Percentiles rank a stretch among this genome's conserved stretches.
phyloP scores from a whole-genome alignment of 1,139 yeast genomes.

The Blastobotrys malaysiensis region DNA sequence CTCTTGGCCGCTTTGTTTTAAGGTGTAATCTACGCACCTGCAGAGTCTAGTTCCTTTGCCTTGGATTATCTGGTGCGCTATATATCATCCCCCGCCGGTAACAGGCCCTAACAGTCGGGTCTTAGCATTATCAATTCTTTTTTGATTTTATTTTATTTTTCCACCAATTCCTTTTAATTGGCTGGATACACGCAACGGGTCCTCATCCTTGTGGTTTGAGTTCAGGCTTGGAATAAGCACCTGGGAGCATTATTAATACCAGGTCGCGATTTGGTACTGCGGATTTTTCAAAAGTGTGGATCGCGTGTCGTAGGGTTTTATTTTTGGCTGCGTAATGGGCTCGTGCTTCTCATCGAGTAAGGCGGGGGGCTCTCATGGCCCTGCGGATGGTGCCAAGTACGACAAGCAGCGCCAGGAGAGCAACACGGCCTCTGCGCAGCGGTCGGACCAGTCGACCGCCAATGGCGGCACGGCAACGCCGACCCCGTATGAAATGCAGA shows the following conservation, averaged over 20 bases:
- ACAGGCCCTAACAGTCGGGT: not conserved
- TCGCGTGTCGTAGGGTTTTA: too few species aligned
- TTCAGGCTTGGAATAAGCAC: too few species aligned
- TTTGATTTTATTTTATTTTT: not conserved
- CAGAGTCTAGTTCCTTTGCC: not conserved
- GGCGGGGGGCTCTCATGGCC: not conserved
- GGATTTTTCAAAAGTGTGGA: not conserved
- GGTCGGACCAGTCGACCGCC: not conserved
- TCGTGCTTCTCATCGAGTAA: constrained; percentile 13
- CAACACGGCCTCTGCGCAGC: not conserved
- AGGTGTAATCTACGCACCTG: not conserved
- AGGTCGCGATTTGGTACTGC: not conserved
- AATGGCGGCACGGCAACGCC: not conserved
- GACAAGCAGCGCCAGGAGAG: not conserved
- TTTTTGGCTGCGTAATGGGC: constrained; percentile 7
- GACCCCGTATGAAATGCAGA: not conserved
- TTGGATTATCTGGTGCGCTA: not conserved
- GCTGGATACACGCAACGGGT: too few species aligned
- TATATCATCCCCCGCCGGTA: not conserved
- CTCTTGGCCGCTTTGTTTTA: too few species aligned
- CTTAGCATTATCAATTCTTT: not conserved
- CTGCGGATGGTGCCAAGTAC: constrained; percentile 1
- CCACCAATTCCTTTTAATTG: too few species aligned
- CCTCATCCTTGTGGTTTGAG: too few species aligned
- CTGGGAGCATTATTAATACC: too few species aligned